Conservation (phyloP, 1,284 basidiomycete species). For the Tremellales sp. region DNA sequence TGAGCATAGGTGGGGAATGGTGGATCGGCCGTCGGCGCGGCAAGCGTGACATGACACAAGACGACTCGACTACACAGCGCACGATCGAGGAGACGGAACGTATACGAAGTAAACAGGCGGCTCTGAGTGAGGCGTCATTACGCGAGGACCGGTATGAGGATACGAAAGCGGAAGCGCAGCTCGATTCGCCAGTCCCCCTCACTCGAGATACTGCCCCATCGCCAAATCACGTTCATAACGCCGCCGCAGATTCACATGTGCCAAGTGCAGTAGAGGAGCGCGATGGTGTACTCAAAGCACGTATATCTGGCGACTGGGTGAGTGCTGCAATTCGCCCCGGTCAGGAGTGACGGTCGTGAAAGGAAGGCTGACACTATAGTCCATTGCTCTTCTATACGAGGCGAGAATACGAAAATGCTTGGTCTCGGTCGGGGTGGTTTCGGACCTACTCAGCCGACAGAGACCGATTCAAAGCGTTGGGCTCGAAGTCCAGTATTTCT, state of each 20-base stretch:
- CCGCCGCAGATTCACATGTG: not conserved
- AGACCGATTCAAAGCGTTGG: conserved; percentile 84
- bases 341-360: not conserved
- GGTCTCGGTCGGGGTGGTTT: conserved; percentile 80
- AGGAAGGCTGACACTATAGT: conserved; percentile 51
- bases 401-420: conserved; percentile 84
- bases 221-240: no score
- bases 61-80: not conserved
- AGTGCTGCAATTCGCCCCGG: conserved; percentile 28
- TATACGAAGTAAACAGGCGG: not conserved
- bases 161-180: conserved; percentile 4
- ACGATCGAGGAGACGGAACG: not conserved
- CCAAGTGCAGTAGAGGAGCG: conserved; percentile 23
- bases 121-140: not conserved
- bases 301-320: conserved; percentile 81
- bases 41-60: conserved; percentile 15
- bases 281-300: conserved; percentile 79
- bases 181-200: conserved; percentile 16
- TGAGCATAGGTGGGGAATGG: conserved; percentile 92
- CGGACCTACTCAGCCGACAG: conserved; percentile 75
- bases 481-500: conserved; percentile 84
- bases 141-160: conserved; percentile 4
- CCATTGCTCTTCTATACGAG: conserved; percentile 89
- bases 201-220: not conserved
- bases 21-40: conserved; percentile 62